Conservation (phyloP, 139 green algal genomes). For the Coelastrella sp. region DNA sequence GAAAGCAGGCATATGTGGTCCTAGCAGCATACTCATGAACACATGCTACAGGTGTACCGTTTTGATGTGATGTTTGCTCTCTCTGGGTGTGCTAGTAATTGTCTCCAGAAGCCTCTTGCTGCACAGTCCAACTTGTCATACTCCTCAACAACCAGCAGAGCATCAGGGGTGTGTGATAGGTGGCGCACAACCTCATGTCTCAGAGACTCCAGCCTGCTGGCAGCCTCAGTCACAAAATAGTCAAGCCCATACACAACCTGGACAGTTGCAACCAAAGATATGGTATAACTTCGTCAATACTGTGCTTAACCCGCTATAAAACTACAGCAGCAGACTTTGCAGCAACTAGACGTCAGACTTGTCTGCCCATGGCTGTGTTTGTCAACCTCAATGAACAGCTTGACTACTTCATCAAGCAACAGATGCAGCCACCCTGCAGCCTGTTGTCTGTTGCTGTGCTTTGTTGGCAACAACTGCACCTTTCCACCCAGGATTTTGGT, state of each 20-base stretch:
- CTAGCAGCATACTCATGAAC: background rate
- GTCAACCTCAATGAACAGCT: no score
- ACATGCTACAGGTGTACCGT: conserved; percentile 47
- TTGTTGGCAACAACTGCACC: no score
- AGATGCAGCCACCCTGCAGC: no score
- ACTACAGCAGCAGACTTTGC: no score
- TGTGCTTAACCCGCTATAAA: no score
- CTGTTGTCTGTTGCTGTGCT: no score
- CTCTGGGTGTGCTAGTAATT: conserved; percentile 78
- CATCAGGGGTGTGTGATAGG: conserved; percentile 63
- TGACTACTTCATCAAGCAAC: no score
- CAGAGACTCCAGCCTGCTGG: conserved; percentile 70
- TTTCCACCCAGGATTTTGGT: no score
- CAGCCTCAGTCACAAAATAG: conserved; percentile 68
- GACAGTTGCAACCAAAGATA: no score
- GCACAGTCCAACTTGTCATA: conserved; percentile 95
- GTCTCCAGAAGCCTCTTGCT: conserved; percentile 78
- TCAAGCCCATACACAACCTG: conserved; percentile 92
- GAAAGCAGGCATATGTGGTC: background rate
- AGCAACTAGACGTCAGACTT: no score
- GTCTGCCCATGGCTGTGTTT: no score
- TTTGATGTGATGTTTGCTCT: conserved; percentile 68
- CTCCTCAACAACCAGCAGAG: conserved; percentile 94
- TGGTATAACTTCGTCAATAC: no score
- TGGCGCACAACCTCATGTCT: conserved; percentile 63